These are phyloP conservation scores for Magnusiomyces magnusii DNA, from an alignment of 1,139 yeast species.

Conservation along the genomic window DNA sequence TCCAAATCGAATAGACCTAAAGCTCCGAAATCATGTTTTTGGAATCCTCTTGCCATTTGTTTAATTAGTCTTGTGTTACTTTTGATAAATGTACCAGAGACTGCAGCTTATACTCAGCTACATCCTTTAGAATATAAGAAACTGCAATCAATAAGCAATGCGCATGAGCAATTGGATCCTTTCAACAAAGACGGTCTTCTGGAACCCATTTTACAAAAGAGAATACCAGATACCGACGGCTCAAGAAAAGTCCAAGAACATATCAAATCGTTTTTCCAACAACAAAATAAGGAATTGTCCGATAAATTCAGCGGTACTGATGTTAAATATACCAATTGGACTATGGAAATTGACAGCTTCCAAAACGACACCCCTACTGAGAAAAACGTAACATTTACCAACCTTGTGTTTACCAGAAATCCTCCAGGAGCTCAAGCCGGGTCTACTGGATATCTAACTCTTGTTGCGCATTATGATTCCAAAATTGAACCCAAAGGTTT, in stretches of 20 bases:
- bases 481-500: conserved; percentile 44
- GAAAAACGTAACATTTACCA: conserved; percentile 38
- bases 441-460: conserved; percentile 33
- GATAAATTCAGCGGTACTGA: background rate
- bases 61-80: background rate
- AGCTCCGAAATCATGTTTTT: background rate
- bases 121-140: conserved; percentile 15
- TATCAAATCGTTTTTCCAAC: conserved; percentile 26
- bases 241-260: conserved; percentile 37
- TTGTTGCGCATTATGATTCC: conserved; percentile 53
- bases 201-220: conserved; percentile 30
- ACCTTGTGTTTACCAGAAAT: conserved; percentile 36
- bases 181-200: conserved; percentile 24
- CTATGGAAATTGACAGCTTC: conserved; percentile 37
- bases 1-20: too few species aligned
- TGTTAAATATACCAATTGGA: conserved; percentile 31
- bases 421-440: conserved; percentile 24
- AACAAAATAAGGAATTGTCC: background rate
- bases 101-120: conserved; percentile 6
- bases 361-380: conserved; percentile 34
- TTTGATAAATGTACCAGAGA: background rate
- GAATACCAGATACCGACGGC: conserved; percentile 43
- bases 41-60: background rate
- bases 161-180: conserved; percentile 17
- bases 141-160: conserved; percentile 9